These are phyloP conservation scores for Pistacia integerrima DNA, from an alignment of 345 rosid species.

Conservation along the genomic window DNA sequence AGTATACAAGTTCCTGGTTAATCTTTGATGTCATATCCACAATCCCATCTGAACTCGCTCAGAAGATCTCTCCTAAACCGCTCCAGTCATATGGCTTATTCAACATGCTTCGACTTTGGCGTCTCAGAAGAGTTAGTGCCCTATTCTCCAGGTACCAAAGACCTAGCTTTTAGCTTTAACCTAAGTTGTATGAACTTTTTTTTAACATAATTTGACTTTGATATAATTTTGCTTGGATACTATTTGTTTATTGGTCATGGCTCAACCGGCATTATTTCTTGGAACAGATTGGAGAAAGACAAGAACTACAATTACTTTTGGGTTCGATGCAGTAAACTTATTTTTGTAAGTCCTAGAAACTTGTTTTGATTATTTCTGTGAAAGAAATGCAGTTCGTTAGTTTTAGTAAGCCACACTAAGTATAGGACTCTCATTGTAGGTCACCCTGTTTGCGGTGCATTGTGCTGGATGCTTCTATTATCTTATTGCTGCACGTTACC, in stretches of 20 bases:
- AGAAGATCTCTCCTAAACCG: conserved; percentile 54
- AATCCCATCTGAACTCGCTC: conserved; percentile 71
- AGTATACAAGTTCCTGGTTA: conserved; percentile 79
- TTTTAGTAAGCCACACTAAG: not conserved
- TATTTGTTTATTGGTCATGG: not conserved
- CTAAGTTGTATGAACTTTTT: not conserved
- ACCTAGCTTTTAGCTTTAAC: not conserved
- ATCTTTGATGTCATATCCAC: conserved; percentile 76
- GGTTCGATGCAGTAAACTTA: conserved; percentile 92
- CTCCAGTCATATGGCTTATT: conserved; percentile 62
- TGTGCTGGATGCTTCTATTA: conserved; percentile 92
- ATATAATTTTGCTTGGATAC: not conserved
- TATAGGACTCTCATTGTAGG: conserved; percentile 45
- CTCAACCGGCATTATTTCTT: conserved; percentile 1
- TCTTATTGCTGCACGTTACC: conserved; percentile 72
- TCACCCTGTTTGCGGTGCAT: conserved; percentile 89
- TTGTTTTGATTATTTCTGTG: not conserved
- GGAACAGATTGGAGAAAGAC: conserved; percentile 87
- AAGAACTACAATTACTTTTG: conserved; percentile 87
- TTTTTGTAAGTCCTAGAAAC: conserved; percentile 61
- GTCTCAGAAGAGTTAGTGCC: conserved; percentile 93
- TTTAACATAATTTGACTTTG: not conserved
- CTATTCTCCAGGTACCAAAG: conserved; percentile 75
- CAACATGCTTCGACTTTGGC: conserved; percentile 98
- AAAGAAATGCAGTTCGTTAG: not conserved